Evolutionary conservation across 192 early-diverging fungal species (phyloP).

Genomic region (Coemansia biformis): DNA sequence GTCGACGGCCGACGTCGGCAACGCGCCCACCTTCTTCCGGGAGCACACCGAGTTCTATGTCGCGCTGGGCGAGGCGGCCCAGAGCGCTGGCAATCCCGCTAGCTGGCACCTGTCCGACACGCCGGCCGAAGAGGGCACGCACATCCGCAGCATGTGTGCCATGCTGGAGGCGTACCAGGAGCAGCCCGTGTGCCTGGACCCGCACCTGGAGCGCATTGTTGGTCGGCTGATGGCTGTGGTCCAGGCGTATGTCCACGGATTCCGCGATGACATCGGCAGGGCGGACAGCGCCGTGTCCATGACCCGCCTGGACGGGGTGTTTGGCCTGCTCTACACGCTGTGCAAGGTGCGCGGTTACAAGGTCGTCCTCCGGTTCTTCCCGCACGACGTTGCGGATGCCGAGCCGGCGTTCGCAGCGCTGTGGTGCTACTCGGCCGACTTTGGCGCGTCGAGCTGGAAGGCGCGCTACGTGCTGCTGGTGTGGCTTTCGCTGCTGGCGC

Average conservation of each 20-base stretch:
- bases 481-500: conserved; percentile 91
- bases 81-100: conserved; percentile 8
- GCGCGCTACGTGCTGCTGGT: conserved; percentile 76
- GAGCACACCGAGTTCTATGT: conserved; percentile 31
- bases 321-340: conserved; percentile 61
- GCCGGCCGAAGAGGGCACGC: conserved; percentile 13
- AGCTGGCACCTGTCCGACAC: conserved; percentile 9
- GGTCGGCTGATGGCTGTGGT: conserved; percentile 19
- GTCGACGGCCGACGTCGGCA: conserved; percentile 9
- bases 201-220: conserved; percentile 41
- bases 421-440: conserved; percentile 14
- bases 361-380: conserved; percentile 83
- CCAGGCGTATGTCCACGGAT: conserved; percentile 25
- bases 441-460: conserved; percentile 57
- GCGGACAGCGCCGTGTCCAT: not conserved
- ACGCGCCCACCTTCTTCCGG: conserved; percentile 38
- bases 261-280: conserved; percentile 9
- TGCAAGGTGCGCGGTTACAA: conserved; percentile 89
- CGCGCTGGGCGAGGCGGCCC: conserved; percentile 10
- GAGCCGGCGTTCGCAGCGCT: conserved; percentile 83
- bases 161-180: conserved; percentile 42
- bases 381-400: conserved; percentile 82
- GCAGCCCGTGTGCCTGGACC: conserved; percentile 45
- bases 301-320: conserved; percentile 20
- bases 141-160: conserved; percentile 16